Evolutionary conservation across 768 basidiomycete genomes (phyloP), one percentile per base, ranked within the genome.

Genomic region (Panellus pusillus): DNA sequence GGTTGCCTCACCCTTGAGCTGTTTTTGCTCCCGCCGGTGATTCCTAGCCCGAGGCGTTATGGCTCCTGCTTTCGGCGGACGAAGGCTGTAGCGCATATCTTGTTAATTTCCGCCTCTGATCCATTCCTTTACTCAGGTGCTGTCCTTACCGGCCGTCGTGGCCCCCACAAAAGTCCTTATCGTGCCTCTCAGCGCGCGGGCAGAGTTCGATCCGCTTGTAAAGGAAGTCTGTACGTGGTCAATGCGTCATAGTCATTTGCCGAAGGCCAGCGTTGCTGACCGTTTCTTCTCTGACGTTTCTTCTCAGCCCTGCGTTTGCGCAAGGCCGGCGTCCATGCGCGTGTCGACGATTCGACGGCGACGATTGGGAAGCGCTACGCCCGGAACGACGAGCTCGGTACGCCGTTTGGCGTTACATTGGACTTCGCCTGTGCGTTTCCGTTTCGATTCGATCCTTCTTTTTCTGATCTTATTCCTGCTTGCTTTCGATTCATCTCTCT

Each of bases 151-250:
- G 13, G 74, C 93, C 6, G 66, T 90, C 49, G 88, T 98, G 15
- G 96, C 96, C 3, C 97, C 96, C 12, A 96, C 95, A 60, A 98
- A 98, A 72, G 91, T 93, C 60, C 83, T 98, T 64, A 96, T 99
- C 70, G 93, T 98, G 38, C 94, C 97, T 13, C 76, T 98, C 67
- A 94, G 91, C 63, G 82, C 87, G 58, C 88, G 87, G 67, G 79
- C 89, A 18, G 88, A 90, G 60, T 92, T 98, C 63, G 79, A 82
- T 55, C 89, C 91, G 24, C 79, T 96, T 50, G 84, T 97, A 27
- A 76, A 79, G 60, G 89, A 97, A 76, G 86, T 98, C 66, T 95
- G 96, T 97, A 66, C 71, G 95, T 90, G 19, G 12, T 28, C 13
- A 24, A 24, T 24, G 43, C 48, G 29, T 36, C 42, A 32, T 8